Percentiles rank a stretch among this genome's conserved stretches.
Conservation (phyloP, 2,329 filamentous ascomycete species). For the Xylaria sp. region DNA sequence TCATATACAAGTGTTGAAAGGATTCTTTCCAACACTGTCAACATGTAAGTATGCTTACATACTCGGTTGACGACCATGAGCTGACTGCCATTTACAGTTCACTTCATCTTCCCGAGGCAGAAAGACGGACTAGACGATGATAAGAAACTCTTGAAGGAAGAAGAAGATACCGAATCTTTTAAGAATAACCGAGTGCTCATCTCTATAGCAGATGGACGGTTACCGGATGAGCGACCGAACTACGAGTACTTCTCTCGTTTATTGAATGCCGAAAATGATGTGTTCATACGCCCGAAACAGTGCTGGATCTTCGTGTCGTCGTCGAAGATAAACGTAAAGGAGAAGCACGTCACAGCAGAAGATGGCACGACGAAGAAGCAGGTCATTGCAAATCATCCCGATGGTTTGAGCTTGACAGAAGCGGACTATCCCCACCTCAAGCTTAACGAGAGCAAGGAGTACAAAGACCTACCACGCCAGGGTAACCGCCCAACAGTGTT, state of each 20-base stretch:
- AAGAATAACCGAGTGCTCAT: slow-evolving; percentile 72
- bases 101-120: slow-evolving; percentile 68
- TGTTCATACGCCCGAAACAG: slow-evolving; percentile 66
- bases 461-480: slow-evolving; percentile 58
- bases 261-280: slow-evolving; percentile 62
- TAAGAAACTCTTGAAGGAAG: slow-evolving; percentile 51
- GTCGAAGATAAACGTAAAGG: slow-evolving; percentile 61
- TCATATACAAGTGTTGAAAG: slow-evolving; percentile 76
- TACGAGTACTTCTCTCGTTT: slow-evolving; percentile 70
- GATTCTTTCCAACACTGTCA: slow-evolving; percentile 70
- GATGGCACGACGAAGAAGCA: slow-evolving; percentile 47
- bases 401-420: slow-evolving; percentile 46
- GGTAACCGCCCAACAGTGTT: slow-evolving; percentile 60
- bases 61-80: not conserved
- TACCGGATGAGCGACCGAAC: slow-evolving; percentile 68
- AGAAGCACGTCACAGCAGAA: slow-evolving; percentile 51
- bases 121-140: slow-evolving; percentile 63
- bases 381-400: slow-evolving; percentile 41
- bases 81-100: slow-evolving; percentile 54
- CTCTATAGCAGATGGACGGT: slow-evolving; percentile 66
- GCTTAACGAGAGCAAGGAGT: slow-evolving; percentile 64
- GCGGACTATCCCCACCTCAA: slow-evolving; percentile 64
- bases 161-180: slow-evolving; percentile 64
- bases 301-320: slow-evolving; percentile 69
- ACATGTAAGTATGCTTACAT: slow-evolving; percentile 63